Conservation (phyloP, 345 rosid genomes). For the Lagerstroemia speciosa region DNA sequence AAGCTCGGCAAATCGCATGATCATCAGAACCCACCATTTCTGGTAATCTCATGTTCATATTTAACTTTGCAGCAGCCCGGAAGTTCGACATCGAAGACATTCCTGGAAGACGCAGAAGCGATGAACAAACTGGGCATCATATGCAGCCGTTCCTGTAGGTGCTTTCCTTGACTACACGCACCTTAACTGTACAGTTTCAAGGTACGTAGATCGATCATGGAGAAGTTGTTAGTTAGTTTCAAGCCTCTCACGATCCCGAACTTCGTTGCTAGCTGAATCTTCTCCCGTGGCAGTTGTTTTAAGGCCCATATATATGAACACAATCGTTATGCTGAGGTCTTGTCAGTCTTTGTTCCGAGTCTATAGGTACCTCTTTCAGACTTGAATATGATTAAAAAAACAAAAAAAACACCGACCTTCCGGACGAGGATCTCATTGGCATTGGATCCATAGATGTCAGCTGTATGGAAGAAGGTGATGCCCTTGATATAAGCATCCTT, state of each 20-base stretch:
- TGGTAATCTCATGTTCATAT: no score
- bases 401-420: conserved; percentile 27
- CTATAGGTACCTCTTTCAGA: neutral
- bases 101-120: no score
- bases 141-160: no score
- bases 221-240: no score
- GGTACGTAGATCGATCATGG: no score
- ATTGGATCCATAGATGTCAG: conserved; percentile 37
- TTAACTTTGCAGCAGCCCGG: no score
- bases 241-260: conserved; percentile 24
- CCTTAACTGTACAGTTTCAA: no score
- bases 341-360: neutral
- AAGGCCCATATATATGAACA: conserved; percentile 24
- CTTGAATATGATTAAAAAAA: neutral
- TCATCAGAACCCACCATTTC: no score
- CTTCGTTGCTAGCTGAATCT: conserved; percentile 45
- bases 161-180: no score
- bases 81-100: no score
- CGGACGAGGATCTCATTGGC: conserved; percentile 45
- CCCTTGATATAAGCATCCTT: conserved; percentile 37
- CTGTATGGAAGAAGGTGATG: conserved; percentile 44
- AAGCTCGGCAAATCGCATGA: no score
- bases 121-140: no score
- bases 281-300: conserved; percentile 46
- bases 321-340: neutral